Evolutionary conservation across 208 protist genomes (phyloP), one percentile per base, ranked within the genome.

Genomic region (Trypanosoma caninum): DNA sequence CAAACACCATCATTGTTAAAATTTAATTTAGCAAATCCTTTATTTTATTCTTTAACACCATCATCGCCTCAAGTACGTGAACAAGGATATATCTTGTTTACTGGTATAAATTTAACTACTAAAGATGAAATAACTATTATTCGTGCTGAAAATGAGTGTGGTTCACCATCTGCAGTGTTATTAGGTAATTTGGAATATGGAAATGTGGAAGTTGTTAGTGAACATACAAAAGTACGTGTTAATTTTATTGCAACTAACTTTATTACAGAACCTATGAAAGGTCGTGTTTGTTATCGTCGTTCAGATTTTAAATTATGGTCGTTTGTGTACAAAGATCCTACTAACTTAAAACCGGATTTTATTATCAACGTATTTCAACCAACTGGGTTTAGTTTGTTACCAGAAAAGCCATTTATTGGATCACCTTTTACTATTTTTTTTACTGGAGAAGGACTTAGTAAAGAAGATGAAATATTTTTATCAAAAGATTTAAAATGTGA

Each of bases 301-400:
- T 40, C 64, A 2, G 37, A 31, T 7, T 78, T 50, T 14, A 52
- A 34, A 16, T 60, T 91, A 47, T 92, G 82, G 80, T 78, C 84
- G 4, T 45, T 69, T 14, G 82, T 74, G 9, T 87, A 83, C 70
- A 73, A 69, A 23, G 47, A 67, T 14, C 14, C 67, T 38, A 69
- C 50, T 37, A 25, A 55, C 10, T 52, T 37, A 6, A 35, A 10
- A 25, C 68, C 74, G 0, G 85, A 94, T 60, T 94, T 94, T 60
- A 84, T 78, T 23, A 82, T 96, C 35, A 72, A 82, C 23, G 56
- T 87, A 11, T 75, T 96, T 62, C 84, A 96, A 69, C 90, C 90
- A 3, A 83, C 74, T 9, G 52, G 63, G 18, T 94, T 89, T 61
- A 84, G 67, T 7, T 59, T 91, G 11, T 50, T 50, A 7, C 59